Percentiles rank a stretch among this genome's conserved stretches.
These are phyloP conservation scores for Fusarium sarcochroum DNA, from an alignment of 2,329 filamentous ascomycete species.

Conservation along the genomic window DNA sequence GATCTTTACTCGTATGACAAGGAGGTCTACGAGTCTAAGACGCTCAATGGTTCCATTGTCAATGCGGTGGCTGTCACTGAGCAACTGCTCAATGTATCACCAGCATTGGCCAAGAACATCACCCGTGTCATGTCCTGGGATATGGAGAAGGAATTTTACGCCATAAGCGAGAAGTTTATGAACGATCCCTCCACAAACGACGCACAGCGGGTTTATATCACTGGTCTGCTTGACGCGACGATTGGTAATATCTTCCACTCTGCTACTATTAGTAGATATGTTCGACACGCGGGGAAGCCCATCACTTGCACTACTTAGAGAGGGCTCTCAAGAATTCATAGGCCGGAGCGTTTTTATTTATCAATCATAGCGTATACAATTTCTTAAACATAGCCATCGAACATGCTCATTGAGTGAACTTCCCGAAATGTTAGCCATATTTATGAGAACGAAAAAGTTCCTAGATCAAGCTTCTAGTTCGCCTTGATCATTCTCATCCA, in stretches of 20 bases:
- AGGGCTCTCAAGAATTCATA: background rate
- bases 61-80: constrained; percentile 23
- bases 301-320: constrained; percentile 4
- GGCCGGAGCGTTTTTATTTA: background rate
- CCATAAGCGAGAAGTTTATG: constrained; percentile 16
- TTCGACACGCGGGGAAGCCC: constrained; percentile 4
- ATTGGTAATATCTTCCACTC: constrained; percentile 23
- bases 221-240: constrained; percentile 16
- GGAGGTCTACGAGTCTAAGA: constrained; percentile 20
- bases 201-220: constrained; percentile 3
- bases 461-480: no score
- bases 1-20: constrained; percentile 33
- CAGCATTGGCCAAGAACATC: constrained; percentile 10
- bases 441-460: no score
- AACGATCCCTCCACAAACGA: background rate
- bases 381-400: background rate
- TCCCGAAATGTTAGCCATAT: no score
- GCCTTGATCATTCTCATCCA: no score
- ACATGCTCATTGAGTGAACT: no score
- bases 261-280: constrained; percentile 28
- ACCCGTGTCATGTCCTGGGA: constrained; percentile 13
- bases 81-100: constrained; percentile 6
- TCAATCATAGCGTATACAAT: background rate
- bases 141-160: constrained; percentile 28
- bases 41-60: constrained; percentile 9